A percentile compares a stretch with the other conserved stretches of the same genome.
Conservation (phyloP, 2,329 filamentous ascomycete species). For the Hymenoscyphus albidus region DNA sequence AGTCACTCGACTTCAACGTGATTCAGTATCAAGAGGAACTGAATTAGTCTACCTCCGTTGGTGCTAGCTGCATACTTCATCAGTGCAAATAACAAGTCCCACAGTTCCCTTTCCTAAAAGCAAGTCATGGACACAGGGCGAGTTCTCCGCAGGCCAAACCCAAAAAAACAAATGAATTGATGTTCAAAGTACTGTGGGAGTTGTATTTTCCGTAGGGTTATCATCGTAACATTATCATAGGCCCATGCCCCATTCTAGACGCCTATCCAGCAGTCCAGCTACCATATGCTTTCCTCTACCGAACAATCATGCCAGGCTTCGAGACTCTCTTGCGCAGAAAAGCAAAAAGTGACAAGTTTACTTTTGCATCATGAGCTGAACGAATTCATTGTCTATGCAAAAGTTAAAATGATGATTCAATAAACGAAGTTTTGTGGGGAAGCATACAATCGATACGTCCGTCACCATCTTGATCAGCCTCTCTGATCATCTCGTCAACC, state of each 20-base stretch:
- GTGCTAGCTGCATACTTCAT: background rate
- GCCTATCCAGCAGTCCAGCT: slow-evolving; percentile 14
- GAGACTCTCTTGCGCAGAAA: slow-evolving; percentile 20
- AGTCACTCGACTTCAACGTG: background rate
- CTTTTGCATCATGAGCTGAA: slow-evolving; percentile 96
- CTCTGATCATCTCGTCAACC: slow-evolving; percentile 90
- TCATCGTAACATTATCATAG: slow-evolving; percentile 25
- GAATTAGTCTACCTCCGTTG: background rate
- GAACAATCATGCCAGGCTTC: slow-evolving; percentile 18
- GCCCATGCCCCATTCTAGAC: slow-evolving; percentile 18
- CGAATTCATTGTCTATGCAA: slow-evolving; percentile 77
- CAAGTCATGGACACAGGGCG: background rate
- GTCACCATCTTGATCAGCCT: slow-evolving; percentile 86
- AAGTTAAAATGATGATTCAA: slow-evolving; percentile 24
- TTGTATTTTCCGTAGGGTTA: slow-evolving; percentile 24
- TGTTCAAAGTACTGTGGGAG: slow-evolving; percentile 10
- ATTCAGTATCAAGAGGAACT: background rate
- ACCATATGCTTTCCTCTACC: slow-evolving; percentile 11
- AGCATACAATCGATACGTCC: slow-evolving; percentile 80
- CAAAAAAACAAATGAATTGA: background rate
- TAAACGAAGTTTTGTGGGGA: background rate
- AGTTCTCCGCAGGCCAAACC: background rate
- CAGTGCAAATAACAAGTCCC: background rate
- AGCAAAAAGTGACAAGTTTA: slow-evolving; percentile 41
- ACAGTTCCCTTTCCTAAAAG: slow-evolving; percentile 1